phyloP scores from a whole-genome alignment of 2,329 filamentous ascomycete genomes.

The Stenocarpella maydis region DNA sequence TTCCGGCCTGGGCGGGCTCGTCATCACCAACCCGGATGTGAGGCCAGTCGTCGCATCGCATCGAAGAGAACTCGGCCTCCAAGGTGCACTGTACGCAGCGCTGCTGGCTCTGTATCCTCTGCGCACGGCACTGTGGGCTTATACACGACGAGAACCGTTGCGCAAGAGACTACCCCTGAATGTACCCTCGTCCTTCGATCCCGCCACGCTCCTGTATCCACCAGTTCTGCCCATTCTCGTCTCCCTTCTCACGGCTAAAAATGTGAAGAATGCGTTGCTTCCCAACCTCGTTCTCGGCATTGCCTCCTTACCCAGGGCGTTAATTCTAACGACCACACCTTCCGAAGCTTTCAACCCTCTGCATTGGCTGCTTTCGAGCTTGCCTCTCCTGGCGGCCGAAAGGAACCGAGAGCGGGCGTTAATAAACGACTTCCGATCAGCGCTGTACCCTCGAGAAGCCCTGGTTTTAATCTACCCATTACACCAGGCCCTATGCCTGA shows the following conservation, averaged over 20 bases:
- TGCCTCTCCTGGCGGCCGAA: constrained; percentile 68
- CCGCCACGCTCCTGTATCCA: constrained; percentile 90
- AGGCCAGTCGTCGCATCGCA: constrained; percentile 55
- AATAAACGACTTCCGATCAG: background rate
- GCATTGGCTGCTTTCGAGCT: constrained; percentile 82
- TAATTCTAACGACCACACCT: constrained; percentile 72
- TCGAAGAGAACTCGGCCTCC: constrained; percentile 55
- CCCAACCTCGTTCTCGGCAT: constrained; percentile 85
- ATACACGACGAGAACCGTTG: constrained; percentile 48
- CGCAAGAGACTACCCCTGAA: constrained; percentile 46
- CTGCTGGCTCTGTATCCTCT: constrained; percentile 66
- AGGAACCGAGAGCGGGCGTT: constrained; percentile 40
- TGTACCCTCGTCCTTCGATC: constrained; percentile 84
- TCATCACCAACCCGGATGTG: constrained; percentile 57
- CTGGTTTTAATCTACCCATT: constrained; percentile 73
- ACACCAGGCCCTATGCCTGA: constrained; percentile 77
- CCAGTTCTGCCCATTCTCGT: constrained; percentile 78
- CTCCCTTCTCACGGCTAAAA: constrained; percentile 74
- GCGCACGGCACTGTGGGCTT: constrained; percentile 61
- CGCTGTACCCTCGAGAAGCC: constrained; percentile 41
- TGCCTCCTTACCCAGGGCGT: constrained; percentile 74
- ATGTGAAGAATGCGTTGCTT: constrained; percentile 69
- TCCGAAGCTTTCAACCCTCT: constrained; percentile 67
- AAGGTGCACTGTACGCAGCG: constrained; percentile 46
- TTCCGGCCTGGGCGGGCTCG: constrained; percentile 55